These are phyloP conservation scores for Zygnema circumcarinatum DNA, from an alignment of 139 green algal genomes.

Conservation along the genomic window DNA sequence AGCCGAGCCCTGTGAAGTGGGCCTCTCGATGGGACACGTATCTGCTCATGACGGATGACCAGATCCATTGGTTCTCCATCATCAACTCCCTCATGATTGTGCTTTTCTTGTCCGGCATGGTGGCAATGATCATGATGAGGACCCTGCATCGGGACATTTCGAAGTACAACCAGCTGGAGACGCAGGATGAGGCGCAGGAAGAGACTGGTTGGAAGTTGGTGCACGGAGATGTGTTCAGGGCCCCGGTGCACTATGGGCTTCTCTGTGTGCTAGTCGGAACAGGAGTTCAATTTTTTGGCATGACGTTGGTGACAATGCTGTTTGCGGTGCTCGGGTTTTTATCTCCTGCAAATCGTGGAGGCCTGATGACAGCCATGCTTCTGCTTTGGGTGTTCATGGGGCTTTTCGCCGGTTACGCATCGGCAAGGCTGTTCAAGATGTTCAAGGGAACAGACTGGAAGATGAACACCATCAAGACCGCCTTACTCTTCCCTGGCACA, in stretches of 20 bases:
- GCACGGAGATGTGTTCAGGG: constrained; percentile 97
- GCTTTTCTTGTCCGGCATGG: constrained; percentile 97
- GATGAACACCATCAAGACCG: constrained; percentile 88
- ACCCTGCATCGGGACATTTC: constrained; percentile 94
- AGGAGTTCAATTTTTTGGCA: constrained; percentile 92
- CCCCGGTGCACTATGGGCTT: constrained; percentile 74
- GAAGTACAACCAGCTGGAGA: constrained; percentile 98
- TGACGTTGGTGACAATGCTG: constrained; percentile 91
- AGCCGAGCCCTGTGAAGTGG: constrained; percentile 85
- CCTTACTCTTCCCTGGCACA: constrained; percentile 90
- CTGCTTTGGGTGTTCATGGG: constrained; percentile 99
- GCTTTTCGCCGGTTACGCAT: constrained; percentile 91
- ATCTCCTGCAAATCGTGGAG: constrained; percentile 96
- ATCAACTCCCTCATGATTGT: constrained; percentile 99
- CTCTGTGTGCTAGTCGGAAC: constrained; percentile 91
- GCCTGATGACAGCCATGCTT: constrained; percentile 94
- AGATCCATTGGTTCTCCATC: constrained; percentile 99
- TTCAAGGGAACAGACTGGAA: constrained; percentile 91
- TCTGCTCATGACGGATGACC: constrained; percentile 89
- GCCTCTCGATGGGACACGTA: constrained; percentile 98
- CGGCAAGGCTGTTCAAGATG: constrained; percentile 88
- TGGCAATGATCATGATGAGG: constrained; percentile 99
- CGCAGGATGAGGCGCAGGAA: constrained; percentile 85
- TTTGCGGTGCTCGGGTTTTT: constrained; percentile 98
- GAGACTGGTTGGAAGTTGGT: constrained; percentile 98